Conservation (phyloP, 805 yeast species). For the Candida rishiriensis region DNA sequence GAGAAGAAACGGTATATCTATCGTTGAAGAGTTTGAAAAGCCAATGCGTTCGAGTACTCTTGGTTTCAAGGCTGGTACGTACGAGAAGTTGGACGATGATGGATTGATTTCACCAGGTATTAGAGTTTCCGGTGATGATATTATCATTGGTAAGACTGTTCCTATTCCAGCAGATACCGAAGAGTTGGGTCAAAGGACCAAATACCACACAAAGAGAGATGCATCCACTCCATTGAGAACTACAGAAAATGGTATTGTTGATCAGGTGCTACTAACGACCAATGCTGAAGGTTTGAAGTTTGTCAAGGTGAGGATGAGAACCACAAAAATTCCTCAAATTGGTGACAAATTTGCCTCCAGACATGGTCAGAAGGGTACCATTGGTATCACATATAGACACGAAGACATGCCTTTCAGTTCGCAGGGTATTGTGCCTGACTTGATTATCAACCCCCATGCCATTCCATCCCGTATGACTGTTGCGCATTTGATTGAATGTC, state of each 20-base stretch:
- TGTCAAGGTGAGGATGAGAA: constrained; percentile 97
- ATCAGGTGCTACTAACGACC: constrained; percentile 93
- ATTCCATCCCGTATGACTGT: constrained; percentile 99
- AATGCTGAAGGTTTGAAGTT: constrained; percentile 98
- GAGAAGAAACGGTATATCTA: constrained; percentile 96
- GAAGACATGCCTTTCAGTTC: constrained; percentile 98
- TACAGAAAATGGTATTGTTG: constrained; percentile 97
- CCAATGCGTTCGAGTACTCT: constrained; percentile 93
- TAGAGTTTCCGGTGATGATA: constrained; percentile 98
- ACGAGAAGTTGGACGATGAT: constrained; percentile 96
- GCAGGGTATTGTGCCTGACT: constrained; percentile 95
- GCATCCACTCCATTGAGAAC: constrained; percentile 96
- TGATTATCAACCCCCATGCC: constrained; percentile 97
- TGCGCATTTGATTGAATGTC: constrained; percentile 98
- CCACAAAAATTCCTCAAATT: constrained; percentile 96
- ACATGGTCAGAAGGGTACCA: constrained; percentile 99
- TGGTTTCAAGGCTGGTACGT: constrained; percentile 95
- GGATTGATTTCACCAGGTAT: constrained; percentile 98
- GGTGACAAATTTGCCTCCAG: constrained; percentile 99
- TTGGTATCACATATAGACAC: constrained; percentile 97
- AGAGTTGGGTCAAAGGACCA: constrained; percentile 97
- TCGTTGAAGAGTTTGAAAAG: constrained; percentile 95
- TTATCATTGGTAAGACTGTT: constrained; percentile 96
- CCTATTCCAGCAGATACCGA: constrained; percentile 99
- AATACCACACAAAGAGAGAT: constrained; percentile 96